Evolutionary conservation across 108 stramenopile species (phyloP).

Genomic region (Conticribra weissflogii): DNA sequence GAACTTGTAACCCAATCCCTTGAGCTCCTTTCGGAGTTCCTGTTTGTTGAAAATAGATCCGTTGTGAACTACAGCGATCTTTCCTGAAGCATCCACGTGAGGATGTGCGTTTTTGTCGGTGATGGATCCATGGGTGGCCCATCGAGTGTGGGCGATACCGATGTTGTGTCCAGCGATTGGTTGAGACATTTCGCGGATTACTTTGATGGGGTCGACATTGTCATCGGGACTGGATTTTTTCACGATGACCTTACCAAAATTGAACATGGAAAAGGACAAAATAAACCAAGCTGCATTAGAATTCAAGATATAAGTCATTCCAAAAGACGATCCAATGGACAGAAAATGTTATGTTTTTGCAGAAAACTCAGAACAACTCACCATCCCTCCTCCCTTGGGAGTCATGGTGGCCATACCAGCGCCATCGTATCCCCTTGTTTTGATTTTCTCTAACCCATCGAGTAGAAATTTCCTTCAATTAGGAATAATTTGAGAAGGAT

Average conservation of each 20-base stretch:
- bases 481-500: neutral
- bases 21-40: conserved; percentile 65
- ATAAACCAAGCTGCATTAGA: conserved; percentile 18
- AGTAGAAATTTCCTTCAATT: conserved; percentile 52
- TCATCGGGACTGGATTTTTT: conserved; percentile 78
- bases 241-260: conserved; percentile 59
- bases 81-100: conserved; percentile 69
- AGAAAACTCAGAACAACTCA: conserved; percentile 19
- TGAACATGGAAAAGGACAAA: too few species aligned
- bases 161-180: conserved; percentile 52
- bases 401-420: conserved; percentile 81
- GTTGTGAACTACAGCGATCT: conserved; percentile 88
- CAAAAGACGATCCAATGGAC: neutral
- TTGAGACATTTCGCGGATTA: conserved; percentile 53
- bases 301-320: neutral
- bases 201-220: conserved; percentile 69
- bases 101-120: conserved; percentile 91
- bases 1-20: conserved; percentile 68
- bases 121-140: conserved; percentile 90
- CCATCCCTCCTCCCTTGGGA: conserved; percentile 28
- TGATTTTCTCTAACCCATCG: conserved; percentile 82
- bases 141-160: conserved; percentile 91
- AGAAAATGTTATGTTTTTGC: neutral
- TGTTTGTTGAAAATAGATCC: conserved; percentile 86
- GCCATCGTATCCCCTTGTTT: conserved; percentile 89